Base-by-base conservation (phyloP, 441 rosid species). In the Iberis amara region DNA sequence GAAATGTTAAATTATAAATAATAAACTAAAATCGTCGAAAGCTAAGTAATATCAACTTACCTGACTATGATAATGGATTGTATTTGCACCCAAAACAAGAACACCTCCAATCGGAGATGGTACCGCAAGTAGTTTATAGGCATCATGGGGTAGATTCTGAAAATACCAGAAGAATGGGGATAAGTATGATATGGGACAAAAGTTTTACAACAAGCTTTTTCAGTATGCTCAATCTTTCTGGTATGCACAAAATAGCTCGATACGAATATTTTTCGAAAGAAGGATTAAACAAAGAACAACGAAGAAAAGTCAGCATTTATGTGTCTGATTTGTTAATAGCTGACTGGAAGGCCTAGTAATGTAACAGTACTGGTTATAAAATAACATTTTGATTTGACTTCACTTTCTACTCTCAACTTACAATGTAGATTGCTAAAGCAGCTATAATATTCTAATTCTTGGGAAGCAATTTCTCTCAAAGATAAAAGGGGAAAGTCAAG, bases 91-190 rank as follows among this genome's bases (percentile, higher is more conserved):
- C 61, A 89, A 65, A 52, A 94, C 97, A 69, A 89, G 83, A 72
- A 94, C 94, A 53, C 99, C 99, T 21, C 99, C 99, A 46, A 89
- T 83, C 59, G 99, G 99, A 8, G 96, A 85, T 52, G 97, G 99
- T 72, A 86, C 97, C 11, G 99, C 95, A 62, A 86, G 94, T 65
- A 94, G 81, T 78, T 94, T 86, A 79, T 83, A 94, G 48, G 96
- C 86, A 78, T 94, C 99, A 58, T 86, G 90, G 9, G 97, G 97
- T 11, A 94, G 88, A 79, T 86, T 81, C 99, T 94, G 87, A 58
- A 74, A 44, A 38, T 39, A 57, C 18, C 51, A 57, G 57, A 14
- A 35, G 45, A 51, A 61, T 14, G 47, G 57, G 59, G 55, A 39
- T 50, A 49, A 43, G 62, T 37, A 33, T 11, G 52, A 40, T 28